Evolutionary conservation across 805 yeast species (phyloP), one percentile per base, ranked within the genome.

Genomic region (Scheffersomyces amazonensis): DNA sequence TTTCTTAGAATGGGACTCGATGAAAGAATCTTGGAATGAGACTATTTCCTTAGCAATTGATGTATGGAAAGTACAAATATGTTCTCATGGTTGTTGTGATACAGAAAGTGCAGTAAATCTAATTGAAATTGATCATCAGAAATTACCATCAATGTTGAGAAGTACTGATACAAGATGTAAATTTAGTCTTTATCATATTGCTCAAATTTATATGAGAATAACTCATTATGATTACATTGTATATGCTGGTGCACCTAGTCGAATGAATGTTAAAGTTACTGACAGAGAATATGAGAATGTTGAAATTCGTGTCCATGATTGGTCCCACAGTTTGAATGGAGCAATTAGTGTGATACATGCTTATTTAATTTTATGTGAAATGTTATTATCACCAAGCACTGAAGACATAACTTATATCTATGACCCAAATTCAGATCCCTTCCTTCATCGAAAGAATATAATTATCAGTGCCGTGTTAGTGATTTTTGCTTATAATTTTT

Each of bases 281-380:
- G 62, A 64, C 8, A 53, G 63, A 1, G 81, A 77, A 40, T 72
- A 77, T 45, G 69, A 70, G 16, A 62, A 69, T 3, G 78, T 76
- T 10, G 65, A 69, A 28, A 60, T 60, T 11, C 65, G 81, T 45
- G 72, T 84, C 15, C 56, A 64, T 25, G 75, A 69, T 35, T 78
- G 86, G 80, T 66, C 81, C 1, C 50, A 54, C 5, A 64, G 73
- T 8, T 41, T 56, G 11, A 70, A 65, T 43, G 85, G 82, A 7
- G 69, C 73, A 41, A 59, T 76, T 9, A 66, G 80, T 18, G 75
- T 76, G 7, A 64, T 81, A 28, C 85, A 83, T 52, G 81, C 85
- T 16, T 78, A 78, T 43, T 62, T 79, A 46, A 67, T 80, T 39
- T 50, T 83, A 19, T 77, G 76, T 61, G 87, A 83, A 50, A 76